Evolutionary conservation across 805 yeast species (phyloP).

Genomic region (Wickerhamiella kurtzmanii): DNA sequence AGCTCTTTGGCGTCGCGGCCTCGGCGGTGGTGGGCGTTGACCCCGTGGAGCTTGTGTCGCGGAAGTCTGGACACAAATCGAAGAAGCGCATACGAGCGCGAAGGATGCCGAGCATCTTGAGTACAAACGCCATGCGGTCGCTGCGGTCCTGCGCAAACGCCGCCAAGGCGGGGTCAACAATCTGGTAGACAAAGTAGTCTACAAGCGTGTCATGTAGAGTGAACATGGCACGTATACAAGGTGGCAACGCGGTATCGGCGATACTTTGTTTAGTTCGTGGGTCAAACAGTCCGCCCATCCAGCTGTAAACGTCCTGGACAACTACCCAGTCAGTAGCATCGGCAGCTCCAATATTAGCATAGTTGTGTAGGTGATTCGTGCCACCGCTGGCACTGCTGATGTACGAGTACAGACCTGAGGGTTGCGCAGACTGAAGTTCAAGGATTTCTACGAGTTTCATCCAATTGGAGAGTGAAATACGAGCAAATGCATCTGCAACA

Average conservation of each 20-base stretch:
- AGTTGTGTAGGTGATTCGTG: no score
- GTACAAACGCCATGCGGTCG: slow-evolving; percentile 52
- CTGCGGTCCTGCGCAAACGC: slow-evolving; percentile 39
- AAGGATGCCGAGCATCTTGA: slow-evolving; percentile 51
- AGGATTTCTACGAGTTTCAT: slow-evolving; percentile 55
- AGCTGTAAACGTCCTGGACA: slow-evolving; percentile 55
- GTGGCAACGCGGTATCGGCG: slow-evolving; percentile 42
- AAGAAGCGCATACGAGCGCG: slow-evolving; percentile 52
- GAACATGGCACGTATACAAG: slow-evolving; percentile 51
- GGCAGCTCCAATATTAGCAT: slow-evolving; percentile 8
- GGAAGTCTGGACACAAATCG: slow-evolving; percentile 34
- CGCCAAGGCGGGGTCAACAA: slow-evolving; percentile 43
- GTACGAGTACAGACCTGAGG: slow-evolving; percentile 45
- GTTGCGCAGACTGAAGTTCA: slow-evolving; percentile 52
- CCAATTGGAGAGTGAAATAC: slow-evolving; percentile 64
- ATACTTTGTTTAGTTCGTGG: slow-evolving; percentile 34
- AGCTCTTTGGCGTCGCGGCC: slow-evolving; percentile 1
- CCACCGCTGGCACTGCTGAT: slow-evolving; percentile 26
- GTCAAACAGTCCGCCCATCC: slow-evolving; percentile 45
- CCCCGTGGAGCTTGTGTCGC: not conserved
- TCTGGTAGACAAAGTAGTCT: slow-evolving; percentile 46
- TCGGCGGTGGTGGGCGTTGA: slow-evolving; percentile 7
- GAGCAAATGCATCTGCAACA: slow-evolving; percentile 41
- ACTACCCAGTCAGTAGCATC: slow-evolving; percentile 39
- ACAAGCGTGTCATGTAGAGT: slow-evolving; percentile 56